Evolutionary conservation across 129 eudicot genomes (phyloP).

Genomic region (Flaveria robusta): DNA sequence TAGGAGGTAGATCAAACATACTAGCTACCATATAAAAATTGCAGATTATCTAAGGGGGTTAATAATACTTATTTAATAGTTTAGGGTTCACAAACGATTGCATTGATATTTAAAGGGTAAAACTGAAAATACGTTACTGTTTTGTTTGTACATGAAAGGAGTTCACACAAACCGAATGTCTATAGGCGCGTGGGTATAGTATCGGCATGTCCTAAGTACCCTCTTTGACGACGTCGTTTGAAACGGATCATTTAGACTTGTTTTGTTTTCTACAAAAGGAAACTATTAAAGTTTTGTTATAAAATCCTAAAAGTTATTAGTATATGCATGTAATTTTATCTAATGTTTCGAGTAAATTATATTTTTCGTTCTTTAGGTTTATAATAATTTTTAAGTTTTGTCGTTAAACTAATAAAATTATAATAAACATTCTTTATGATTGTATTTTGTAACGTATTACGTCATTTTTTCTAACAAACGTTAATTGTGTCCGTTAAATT

Average conservation of each 20-base stretch:
- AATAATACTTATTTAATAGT: not conserved
- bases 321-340: no score
- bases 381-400: no score
- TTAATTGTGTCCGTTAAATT: no score
- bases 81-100: not conserved
- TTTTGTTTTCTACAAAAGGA: constrained; percentile 11
- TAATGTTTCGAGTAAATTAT: no score
- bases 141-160: not conserved
- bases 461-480: no score
- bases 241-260: not conserved
- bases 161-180: constrained; percentile 13
- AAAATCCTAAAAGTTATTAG: not conserved
- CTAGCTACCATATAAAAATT: not conserved
- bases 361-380: no score
- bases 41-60: not conserved
- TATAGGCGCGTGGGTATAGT: not conserved
- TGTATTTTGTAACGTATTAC: no score
- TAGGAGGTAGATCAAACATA: not conserved
- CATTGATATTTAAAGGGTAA: not conserved
- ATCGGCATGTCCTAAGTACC: constrained; percentile 10
- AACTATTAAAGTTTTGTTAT: not conserved
- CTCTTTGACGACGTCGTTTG: constrained; percentile 15
- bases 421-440: no score
- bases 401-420: no score
- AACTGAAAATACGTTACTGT: not conserved